Base-by-base conservation (phyloP, 2,329 filamentous ascomycete genomes). In the Pseudocercospora macadamiae region DNA sequence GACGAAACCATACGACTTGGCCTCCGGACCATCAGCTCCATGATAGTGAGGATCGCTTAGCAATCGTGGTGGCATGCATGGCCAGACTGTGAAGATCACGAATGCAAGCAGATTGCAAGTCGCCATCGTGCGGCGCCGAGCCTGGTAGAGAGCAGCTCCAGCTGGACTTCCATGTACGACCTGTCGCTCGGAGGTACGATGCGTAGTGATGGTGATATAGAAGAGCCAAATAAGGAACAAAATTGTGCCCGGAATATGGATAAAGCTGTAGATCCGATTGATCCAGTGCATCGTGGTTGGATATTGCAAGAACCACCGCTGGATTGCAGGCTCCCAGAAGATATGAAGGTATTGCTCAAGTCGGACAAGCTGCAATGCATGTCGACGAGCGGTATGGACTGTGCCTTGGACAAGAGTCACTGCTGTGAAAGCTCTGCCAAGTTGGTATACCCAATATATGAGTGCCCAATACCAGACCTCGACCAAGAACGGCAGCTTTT, bases 391-490 rank as follows among this genome's bases (percentile, higher is more conserved):
- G 16, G 88, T 82, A 64, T 89, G 78, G 61, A 90, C 86, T 1
- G 88, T 90, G 23, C 81, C 83, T 70, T 88, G 83, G 60, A 87
- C 80, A 45, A 91, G 82, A 1, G 86, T 89, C 2, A 91, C 74
- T 2, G 88, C 88, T 12, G 85, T 88, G 69, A 90, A 86, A 19
- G 88, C 89, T 55, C 89, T 86, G 21, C 87, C 88, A 10, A 91
- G 75, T 73, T 91, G 89, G 71, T 91, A 91, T 26, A 89, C 86
- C 87, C 48, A 51, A 10, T 51, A 51, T 51, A 91, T 86, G 62
- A 90, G 75, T 2, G 86, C 84, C 88, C 88, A 91, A 67, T 91
- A 91, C 87, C 88, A 91, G 37, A 84, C 87, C 73, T 91, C 89
- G 1, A 86, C 86, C 25, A 91, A 73, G 70, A 91, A 91, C 0